Evolutionary conservation across 768 basidiomycete species (phyloP), one percentile per base, ranked within the genome.

Genomic region (Tremella mesenterica): DNA sequence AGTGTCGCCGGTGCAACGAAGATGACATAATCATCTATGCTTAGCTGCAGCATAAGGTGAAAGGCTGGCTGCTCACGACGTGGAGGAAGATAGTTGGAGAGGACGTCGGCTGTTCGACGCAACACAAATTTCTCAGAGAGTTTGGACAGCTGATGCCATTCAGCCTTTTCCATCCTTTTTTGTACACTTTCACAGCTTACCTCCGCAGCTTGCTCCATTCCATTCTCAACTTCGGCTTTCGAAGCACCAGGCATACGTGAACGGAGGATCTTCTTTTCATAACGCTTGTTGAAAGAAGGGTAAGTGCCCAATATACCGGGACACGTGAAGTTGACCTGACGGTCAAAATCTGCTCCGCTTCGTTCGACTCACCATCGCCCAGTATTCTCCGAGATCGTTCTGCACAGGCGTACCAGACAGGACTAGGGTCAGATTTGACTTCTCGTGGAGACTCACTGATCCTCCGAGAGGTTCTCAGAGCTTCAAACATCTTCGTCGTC

Each of bases 381-480:
- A 93, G 67, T 93, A 93, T 72, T 99, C 95, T 58, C 85, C 78
- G 26, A 99, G 75, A 70, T 96, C 89, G 73, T 99, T 99, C 71
- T 97, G 95, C 36, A 99, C 87, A 0, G 95, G 95, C 1, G 95
- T 99, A 28, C 95, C 95, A 0, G 91, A 91, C 3, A 99, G 77
- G 31, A 99, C 69, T 68, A 41, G 14, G 20, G 30, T 58, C 30
- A 60, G 47, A 27, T 10, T 8, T 26, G 16, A 16, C 4, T 26
- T 28, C 16, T n/a, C 28, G 14, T 18, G 29, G 27, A 0, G 9
- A 56, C 68, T 51, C 29, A 73, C 70, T 92, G 57, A 96, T 79
- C 31, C 93, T 76, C 21, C 88, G 78, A 10, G 79, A 79, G 1
- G 88, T 89, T 44, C 79, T 79, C 26, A 99, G 75, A 3, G 80